These are phyloP conservation scores for Pyracantha coccinea DNA, from an alignment of 331 rosid genomes.

Conservation along the genomic window DNA sequence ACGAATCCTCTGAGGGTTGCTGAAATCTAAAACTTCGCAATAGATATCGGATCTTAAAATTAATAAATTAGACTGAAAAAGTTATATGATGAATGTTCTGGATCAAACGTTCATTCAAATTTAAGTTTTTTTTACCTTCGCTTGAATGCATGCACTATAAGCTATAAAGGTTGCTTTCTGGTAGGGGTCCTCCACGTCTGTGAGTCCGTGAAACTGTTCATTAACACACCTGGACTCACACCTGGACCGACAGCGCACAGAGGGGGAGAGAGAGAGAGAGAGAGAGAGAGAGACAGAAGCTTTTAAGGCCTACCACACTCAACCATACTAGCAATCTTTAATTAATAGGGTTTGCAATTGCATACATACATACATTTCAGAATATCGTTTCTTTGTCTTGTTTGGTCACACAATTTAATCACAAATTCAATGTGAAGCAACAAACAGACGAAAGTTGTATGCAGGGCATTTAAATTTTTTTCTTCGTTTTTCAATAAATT, in stretches of 20 bases:
- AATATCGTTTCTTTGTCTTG: slow-evolving; percentile 56
- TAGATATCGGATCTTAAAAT: background rate
- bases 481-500: background rate
- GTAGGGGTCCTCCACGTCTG: background rate
- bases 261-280: too few species aligned
- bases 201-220: background rate
- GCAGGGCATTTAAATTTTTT: background rate
- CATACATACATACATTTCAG: background rate
- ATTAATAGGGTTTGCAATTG: background rate
- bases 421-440: slow-evolving; percentile 27
- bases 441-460: slow-evolving; percentile 29
- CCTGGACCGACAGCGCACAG: too few species aligned
- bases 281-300: background rate
- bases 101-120: background rate
- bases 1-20: background rate
- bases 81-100: background rate
- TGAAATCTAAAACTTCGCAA: background rate
- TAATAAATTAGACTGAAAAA: background rate
- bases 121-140: background rate
- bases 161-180: slow-evolving; percentile 18
- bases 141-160: background rate
- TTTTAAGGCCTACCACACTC: too few species aligned
- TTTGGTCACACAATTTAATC: slow-evolving; percentile 13
- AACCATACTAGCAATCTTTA: background rate
- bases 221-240: background rate